Base-by-base conservation (phyloP, 352 stramenopile species). In the Phytophthora pseudosyringae region DNA sequence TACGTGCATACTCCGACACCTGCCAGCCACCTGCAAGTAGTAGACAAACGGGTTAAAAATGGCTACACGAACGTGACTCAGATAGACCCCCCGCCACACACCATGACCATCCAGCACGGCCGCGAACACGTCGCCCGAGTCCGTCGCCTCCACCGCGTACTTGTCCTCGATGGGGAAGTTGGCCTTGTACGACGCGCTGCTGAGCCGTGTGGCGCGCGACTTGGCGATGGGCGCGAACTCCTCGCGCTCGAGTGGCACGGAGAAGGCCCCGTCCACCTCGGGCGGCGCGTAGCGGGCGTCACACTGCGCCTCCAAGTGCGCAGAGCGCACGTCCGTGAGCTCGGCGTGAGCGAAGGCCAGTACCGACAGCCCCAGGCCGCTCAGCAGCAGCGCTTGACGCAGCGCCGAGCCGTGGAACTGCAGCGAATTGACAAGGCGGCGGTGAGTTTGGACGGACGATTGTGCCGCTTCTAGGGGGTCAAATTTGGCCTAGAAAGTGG, bases 41-140 rank as follows among this genome's bases (percentile, higher is more conserved):
- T 11, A 35, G 18, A 31, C 21, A 33, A 36, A 46, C 32, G 26
- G 21, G 7, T 40, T 15, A 46, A 29, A 55, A 33, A 36, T 28
- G 29, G 18, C 13, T 28, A 16, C 25, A 32, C 28, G 21, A 28
- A 35, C 26, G 5, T 47, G 43, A 33, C 33, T 15, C 29, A 53
- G 31, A 10, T 18, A 25, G 38, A 25, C 28, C 11, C 25, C 10
- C 10, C 31, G 21, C 4, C 10, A 6, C 67, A 31, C 48, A 91
- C 94, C 93, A 61, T 98, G 93, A 3, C 93, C 93, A 66, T 98
- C 93, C 47, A 97, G 83, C 26, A 97, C 94, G 18, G 80, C 78
- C 15, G 86, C 89, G 52, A 94, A 96, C 39, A 97, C 81, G 59
- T 94, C 87, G 41, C 93, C 90, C 18, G 81, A 79, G 12, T 69